These are phyloP conservation scores for Rhodotorula sp. DNA, from an alignment of 1,284 basidiomycete species.

Conservation along the genomic window DNA sequence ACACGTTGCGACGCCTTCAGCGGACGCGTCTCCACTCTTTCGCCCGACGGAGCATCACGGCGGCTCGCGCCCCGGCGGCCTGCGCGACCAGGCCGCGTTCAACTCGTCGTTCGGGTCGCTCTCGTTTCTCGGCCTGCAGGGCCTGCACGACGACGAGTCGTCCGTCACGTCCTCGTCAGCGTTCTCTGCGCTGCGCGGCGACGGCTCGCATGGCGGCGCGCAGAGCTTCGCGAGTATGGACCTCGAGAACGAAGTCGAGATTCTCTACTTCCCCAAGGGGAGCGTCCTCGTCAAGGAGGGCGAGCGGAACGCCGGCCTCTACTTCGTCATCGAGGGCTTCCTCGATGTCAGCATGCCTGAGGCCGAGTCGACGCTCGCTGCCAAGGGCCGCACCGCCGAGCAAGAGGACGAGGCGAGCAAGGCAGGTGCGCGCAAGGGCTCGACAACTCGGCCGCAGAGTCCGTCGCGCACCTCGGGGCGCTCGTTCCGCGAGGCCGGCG, in stretches of 20 bases:
- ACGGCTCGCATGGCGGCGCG: constrained; percentile 15
- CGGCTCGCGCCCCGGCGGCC: constrained; percentile 34
- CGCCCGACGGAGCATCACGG: constrained; percentile 29
- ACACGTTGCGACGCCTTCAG: constrained; percentile 54
- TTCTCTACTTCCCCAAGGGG: constrained; percentile 87
- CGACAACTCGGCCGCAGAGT: neutral
- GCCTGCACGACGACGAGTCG: constrained; percentile 54
- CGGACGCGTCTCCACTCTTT: constrained; percentile 41
- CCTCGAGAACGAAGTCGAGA: constrained; percentile 93
- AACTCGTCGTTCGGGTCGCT: constrained; percentile 81
- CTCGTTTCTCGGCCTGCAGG: constrained; percentile 71
- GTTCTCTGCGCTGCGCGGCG: constrained; percentile 18
- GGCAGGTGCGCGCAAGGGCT: neutral
- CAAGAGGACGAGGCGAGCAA: neutral
- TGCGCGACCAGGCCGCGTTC: constrained; percentile 54
- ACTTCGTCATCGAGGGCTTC: constrained; percentile 98
- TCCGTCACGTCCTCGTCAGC: constrained; percentile 19
- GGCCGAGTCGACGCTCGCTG: constrained; percentile 38
- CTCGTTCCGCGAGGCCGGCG: constrained; percentile 5
- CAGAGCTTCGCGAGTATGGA: constrained; percentile 61
- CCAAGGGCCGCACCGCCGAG: neutral
- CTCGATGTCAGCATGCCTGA: constrained; percentile 83
- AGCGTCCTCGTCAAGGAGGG: constrained; percentile 84
- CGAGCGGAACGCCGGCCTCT: constrained; percentile 86
- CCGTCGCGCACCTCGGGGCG: neutral